Evolutionary conservation across 306 rosid species (phyloP), one percentile per base, ranked within the genome.

Genomic region (Dalbergia oliveri): DNA sequence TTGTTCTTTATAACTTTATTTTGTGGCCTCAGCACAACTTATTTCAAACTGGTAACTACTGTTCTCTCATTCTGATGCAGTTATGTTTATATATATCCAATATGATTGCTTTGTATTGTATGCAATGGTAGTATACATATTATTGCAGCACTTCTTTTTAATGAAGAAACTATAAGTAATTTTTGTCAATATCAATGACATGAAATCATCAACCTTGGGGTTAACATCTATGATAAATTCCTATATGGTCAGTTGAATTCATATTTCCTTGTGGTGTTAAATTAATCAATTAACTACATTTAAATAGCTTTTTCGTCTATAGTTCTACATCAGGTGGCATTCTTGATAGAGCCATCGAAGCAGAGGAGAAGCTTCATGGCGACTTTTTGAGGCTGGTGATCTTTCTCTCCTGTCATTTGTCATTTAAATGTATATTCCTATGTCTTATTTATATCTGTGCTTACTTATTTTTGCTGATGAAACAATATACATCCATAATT

Each of bases 341-440:
- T 86, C 98, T 94, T 64, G 93, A 94, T 79, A 91, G 69, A 86
- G 91, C 97, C 64, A 77, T 92, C 16, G 91, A 88, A 68, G 97
- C 88, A 11, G 98, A 94, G 90, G 98, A 94, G 88, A 87, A 57
- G 57, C 75, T 86, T 67, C 88, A 94, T 79, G 79, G 66, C 39
- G 94, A 94, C 86, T 91, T 92, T 82, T 45, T 94, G 91, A 88
- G 94, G 88, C 97, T 94, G 97, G 97, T 92, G 79, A 90, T 79
- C 80, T 79, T 50, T 75, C 84, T 75, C 51, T 50, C 84, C 18
- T 12, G 23, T 79, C 47, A n/a, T 11, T 73, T 88, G 66, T 76
- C 58, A 47, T 67, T 26, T 56, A 47, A 43, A 77, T 63, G 66
- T 6, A 47, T 80, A 18, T 57, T 53, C 63, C 11, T 39, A 35